Evolutionary conservation across 148 eudicot species (phyloP), one percentile per base, ranked within the genome.

Genomic region (Vaccinium myrtillus): DNA sequence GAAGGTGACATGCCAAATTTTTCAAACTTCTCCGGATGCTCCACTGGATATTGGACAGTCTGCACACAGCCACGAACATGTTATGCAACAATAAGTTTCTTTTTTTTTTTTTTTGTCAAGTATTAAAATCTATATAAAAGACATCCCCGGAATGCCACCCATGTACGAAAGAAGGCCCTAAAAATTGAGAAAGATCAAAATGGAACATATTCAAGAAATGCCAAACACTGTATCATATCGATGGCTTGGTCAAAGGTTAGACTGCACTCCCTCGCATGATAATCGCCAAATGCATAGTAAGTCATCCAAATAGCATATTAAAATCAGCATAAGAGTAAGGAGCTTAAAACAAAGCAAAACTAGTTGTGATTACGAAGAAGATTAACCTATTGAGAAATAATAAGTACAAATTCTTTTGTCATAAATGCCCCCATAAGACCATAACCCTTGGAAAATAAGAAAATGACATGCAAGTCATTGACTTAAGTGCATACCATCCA

Each of bases 401-500:
- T 63, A 23, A 63, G 27, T 63, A 8, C 2, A 63, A 16, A 54
- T 39, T 39, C 5, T 39, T 39, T 39, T 39, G 43, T 39, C 43
- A 39, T 39, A 39, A 39, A 39, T 39, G 43, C 43, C 43, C 43
- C 43, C 43, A 39, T 39, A 39, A 39, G 43, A 39, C 43, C 43
- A 39, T 39, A 39, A 39, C 43, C 43, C 5, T 39, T 4, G 43
- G 43, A 39, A 39, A 39, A 3, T 39, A 39, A 39, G 43, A 39
- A 39, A 39, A 39, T 39, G 5, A 39, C 43, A 39, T 39, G 43
- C 43, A 32, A 32, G 73, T 27, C 39, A 12, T 69, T 12, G 71
- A 23, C 65, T 19, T 25, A 30, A 73, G 77, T 32, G 77, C 63
- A 8, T 83, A 88, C 90, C 88, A 5, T 59, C 65, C 65, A 59